phyloP scores from a whole-genome alignment of 2,329 filamentous ascomycete genomes.

The Talaromyces islandicus region DNA sequence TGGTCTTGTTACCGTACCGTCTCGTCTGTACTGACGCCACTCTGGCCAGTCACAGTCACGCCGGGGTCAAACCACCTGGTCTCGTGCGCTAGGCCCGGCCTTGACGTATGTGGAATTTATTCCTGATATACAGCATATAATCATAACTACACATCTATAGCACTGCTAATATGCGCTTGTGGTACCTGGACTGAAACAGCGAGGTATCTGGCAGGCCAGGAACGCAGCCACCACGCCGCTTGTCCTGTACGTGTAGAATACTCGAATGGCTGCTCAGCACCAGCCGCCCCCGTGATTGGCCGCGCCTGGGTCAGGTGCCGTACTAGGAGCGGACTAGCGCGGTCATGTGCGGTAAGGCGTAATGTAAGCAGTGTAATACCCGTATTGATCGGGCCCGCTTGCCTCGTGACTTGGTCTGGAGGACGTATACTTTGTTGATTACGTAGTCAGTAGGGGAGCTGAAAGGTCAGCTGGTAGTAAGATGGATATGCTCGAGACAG shows the following conservation, averaged over 20 bases:
- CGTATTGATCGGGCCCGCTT: conserved; percentile 2
- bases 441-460: not conserved
- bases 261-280: not conserved
- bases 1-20: not conserved
- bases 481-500: too few species aligned
- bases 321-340: not conserved
- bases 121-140: too few species aligned
- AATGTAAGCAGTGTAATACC: too few species aligned
- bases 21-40: not conserved
- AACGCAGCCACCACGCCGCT: not conserved
- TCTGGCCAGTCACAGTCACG: not conserved
- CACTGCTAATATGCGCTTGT: too few species aligned
- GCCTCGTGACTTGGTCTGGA: not conserved
- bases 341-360: conserved; percentile 3
- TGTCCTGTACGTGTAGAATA: not conserved
- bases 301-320: conserved; percentile 2
- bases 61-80: not conserved
- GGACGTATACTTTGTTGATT: conserved; percentile 1
- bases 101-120: conserved; percentile 5
- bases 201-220: not conserved
- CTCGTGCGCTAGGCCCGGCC: not conserved
- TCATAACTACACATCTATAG: too few species aligned
- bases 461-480: too few species aligned
- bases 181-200: not conserved
- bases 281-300: not conserved